phyloP scores from a whole-genome alignment of 345 rosid species.

The Eucalyptus guilfoylei region DNA sequence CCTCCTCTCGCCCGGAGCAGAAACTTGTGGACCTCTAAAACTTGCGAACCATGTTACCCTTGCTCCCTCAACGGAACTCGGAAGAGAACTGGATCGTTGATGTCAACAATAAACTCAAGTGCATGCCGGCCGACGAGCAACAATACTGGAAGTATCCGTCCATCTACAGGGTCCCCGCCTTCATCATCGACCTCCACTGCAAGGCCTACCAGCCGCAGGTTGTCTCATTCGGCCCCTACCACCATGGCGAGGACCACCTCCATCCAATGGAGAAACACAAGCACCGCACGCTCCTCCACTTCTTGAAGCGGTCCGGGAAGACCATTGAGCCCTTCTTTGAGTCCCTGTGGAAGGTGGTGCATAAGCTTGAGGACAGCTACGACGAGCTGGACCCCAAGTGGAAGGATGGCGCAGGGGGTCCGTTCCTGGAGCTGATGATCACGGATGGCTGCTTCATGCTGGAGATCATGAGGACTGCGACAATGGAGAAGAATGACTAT shows the following conservation, averaged over 20 bases:
- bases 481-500: no score
- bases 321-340: background rate
- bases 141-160: background rate
- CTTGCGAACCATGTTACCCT: no score
- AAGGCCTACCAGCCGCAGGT: conserved; percentile 21
- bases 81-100: no score
- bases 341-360: background rate
- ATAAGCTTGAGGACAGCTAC: background rate
- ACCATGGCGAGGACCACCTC: background rate
- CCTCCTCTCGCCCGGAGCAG: background rate
- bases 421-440: conserved; percentile 28
- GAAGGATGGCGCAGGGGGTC: background rate
- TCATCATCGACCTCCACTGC: background rate
- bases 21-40: background rate
- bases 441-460: conserved; percentile 45
- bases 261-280: background rate
- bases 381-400: background rate
- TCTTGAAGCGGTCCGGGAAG: background rate
- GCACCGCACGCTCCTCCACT: background rate
- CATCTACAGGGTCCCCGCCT: conserved; percentile 9
- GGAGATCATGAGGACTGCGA: conserved; percentile 28
- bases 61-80: no score
- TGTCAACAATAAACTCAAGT: no score
- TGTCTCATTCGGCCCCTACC: conserved; percentile 32
- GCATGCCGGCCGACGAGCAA: background rate